These are phyloP conservation scores for Colletotrichum caudatum DNA, from an alignment of 2,329 filamentous ascomycete genomes.

Conservation along the genomic window DNA sequence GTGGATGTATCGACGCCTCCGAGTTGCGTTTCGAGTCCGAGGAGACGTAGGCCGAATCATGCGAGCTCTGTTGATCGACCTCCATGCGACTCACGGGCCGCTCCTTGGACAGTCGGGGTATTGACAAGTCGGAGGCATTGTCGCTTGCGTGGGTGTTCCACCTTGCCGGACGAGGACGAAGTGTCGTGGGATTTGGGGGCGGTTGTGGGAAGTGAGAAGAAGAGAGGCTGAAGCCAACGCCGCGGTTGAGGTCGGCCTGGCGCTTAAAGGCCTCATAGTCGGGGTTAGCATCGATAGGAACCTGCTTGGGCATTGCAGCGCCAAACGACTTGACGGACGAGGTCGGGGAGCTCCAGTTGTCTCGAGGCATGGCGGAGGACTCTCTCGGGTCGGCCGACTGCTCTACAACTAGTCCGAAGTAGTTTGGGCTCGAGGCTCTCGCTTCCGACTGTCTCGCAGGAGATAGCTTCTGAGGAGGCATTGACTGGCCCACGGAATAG, in stretches of 20 bases:
- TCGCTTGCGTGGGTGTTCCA: constrained; percentile 64
- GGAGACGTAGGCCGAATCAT: constrained; percentile 68
- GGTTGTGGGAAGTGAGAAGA: constrained; percentile 59
- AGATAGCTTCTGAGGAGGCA: constrained; percentile 63
- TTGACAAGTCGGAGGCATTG: constrained; percentile 50
- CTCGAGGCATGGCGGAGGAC: constrained; percentile 71
- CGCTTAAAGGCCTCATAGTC: constrained; percentile 85
- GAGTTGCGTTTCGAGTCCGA: constrained; percentile 67
- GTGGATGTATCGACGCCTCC: constrained; percentile 59
- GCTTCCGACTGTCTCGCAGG: constrained; percentile 54
- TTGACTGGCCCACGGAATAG: constrained; percentile 66
- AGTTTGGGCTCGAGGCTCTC: constrained; percentile 79
- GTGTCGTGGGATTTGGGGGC: constrained; percentile 47
- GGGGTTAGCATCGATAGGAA: constrained; percentile 80
- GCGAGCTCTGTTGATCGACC: constrained; percentile 58
- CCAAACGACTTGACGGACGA: constrained; percentile 78
- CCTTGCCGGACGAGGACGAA: constrained; percentile 59
- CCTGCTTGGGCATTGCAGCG: constrained; percentile 74
- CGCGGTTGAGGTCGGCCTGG: constrained; percentile 75
- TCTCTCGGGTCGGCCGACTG: constrained; percentile 69
- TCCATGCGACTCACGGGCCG: constrained; percentile 53
- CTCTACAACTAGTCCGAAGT: constrained; percentile 83
- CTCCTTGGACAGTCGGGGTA: constrained; percentile 28
- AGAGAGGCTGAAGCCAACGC: constrained; percentile 62
- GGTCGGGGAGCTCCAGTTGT: constrained; percentile 80